A percentile compares a stretch with the other conserved stretches of the same genome.
Conservation (phyloP, 2,329 filamentous ascomycete genomes). For the Arthrobotrys conoides region DNA sequence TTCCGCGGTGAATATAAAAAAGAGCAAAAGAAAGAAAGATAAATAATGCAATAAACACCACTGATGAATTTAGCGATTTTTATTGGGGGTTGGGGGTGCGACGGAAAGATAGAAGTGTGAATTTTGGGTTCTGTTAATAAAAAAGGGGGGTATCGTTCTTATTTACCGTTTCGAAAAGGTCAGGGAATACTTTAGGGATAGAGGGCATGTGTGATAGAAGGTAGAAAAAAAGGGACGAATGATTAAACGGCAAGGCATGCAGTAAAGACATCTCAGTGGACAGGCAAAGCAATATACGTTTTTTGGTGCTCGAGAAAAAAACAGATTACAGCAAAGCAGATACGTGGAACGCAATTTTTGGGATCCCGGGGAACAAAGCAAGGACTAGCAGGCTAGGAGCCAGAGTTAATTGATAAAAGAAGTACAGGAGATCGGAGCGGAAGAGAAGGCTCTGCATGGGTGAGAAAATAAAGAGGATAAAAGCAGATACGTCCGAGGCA, state of each 20-base stretch:
- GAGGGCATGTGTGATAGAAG: background rate
- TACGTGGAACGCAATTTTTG: constrained; percentile 26
- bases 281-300: constrained; percentile 34
- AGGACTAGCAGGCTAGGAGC: constrained; percentile 28
- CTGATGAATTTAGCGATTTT: background rate
- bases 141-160: constrained; percentile 56
- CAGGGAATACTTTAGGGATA: background rate
- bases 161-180: constrained; percentile 46
- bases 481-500: constrained; percentile 2
- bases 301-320: constrained; percentile 22
- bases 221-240: background rate
- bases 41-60: background rate
- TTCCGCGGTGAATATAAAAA: constrained; percentile 4
- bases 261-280: constrained; percentile 8
- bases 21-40: background rate
- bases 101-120: background rate
- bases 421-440: constrained; percentile 16
- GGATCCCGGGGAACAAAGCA: background rate
- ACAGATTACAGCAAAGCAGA: constrained; percentile 19
- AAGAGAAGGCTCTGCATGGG: constrained; percentile 13
- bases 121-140: constrained; percentile 40
- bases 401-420: constrained; percentile 26
- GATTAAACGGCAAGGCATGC: constrained; percentile 7
- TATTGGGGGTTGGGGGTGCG: background rate
- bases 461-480: background rate